Evolutionary conservation across 441 rosid genomes (phyloP).

Genomic region (Populus hybrid): DNA sequence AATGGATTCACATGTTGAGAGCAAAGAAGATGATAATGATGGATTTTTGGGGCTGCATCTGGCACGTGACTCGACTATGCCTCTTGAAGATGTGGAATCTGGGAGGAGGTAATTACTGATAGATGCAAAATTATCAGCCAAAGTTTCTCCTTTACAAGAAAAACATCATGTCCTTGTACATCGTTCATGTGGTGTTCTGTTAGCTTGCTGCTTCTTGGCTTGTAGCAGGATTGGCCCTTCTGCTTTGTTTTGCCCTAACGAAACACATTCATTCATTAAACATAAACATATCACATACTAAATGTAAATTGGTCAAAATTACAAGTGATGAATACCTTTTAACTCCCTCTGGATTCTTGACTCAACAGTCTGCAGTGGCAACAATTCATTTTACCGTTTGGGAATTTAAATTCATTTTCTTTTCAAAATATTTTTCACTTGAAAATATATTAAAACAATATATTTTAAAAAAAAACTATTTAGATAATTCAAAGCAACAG

Average conservation of each 20-base stretch:
- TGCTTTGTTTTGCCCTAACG: not conserved
- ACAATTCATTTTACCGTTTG: too few relatives aligned
- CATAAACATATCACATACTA: not conserved
- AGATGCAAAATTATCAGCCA: not conserved
- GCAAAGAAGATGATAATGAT: conserved; percentile 31
- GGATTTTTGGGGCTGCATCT: conserved; percentile 48
- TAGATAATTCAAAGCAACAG: too few relatives aligned
- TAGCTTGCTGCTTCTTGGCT: not conserved
- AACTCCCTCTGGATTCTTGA: not conserved
- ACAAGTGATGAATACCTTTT: not conserved
- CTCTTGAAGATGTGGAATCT: conserved; percentile 35
- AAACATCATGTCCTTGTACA: too few relatives aligned
- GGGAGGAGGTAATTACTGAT: conserved; percentile 25
- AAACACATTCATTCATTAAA: not conserved
- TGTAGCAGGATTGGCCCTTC: not conserved
- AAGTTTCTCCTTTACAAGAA: not conserved
- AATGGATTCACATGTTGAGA: conserved; percentile 22
- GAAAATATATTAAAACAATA: too few relatives aligned
- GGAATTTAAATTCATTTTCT: too few relatives aligned
- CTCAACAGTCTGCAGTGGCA: not conserved
- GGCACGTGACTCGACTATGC: conserved; percentile 29
- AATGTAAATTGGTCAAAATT: not conserved
- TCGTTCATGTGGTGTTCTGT: not conserved
- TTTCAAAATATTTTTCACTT: too few relatives aligned
- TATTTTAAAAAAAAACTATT: too few relatives aligned